Evolutionary conservation across 78 protist genomes (phyloP).

Genomic region (Dictyostelium firmibasis): DNA sequence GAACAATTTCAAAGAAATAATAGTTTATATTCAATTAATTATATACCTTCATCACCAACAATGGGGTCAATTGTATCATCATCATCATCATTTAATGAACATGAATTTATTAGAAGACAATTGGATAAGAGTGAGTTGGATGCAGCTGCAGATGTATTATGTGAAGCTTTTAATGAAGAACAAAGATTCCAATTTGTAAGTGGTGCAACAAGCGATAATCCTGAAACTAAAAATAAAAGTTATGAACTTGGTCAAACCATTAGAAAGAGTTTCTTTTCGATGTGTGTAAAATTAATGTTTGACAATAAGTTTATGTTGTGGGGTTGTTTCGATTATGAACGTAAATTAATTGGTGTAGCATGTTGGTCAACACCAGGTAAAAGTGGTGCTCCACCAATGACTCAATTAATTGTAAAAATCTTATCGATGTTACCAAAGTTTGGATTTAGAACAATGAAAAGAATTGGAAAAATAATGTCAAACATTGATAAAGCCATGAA

Average conservation of each 20-base stretch:
- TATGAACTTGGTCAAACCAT: neutral
- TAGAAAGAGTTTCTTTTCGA: conserved; percentile 15
- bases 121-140: conserved; percentile 12
- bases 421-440: conserved; percentile 45
- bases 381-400: conserved; percentile 12
- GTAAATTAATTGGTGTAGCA: conserved; percentile 33
- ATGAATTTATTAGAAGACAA: conserved; percentile 36
- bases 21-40: neutral
- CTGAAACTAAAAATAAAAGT: neutral
- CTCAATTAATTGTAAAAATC: conserved; percentile 9
- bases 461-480: conserved; percentile 19
- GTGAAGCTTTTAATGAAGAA: conserved; percentile 17
- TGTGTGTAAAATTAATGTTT: conserved; percentile 29
- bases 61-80: neutral
- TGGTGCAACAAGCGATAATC: neutral
- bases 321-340: conserved; percentile 39
- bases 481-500: conserved; percentile 12
- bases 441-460: conserved; percentile 23
- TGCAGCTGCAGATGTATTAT: neutral
- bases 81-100: neutral
- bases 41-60: neutral
- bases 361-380: conserved; percentile 59
- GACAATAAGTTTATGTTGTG: conserved; percentile 22
- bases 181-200: conserved; percentile 40
- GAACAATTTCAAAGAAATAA: neutral